Percentiles rank a stretch among this genome's conserved stretches.
These are phyloP conservation scores for Plasmopara muralis DNA, from an alignment of 352 stramenopile genomes.

Conservation along the genomic window DNA sequence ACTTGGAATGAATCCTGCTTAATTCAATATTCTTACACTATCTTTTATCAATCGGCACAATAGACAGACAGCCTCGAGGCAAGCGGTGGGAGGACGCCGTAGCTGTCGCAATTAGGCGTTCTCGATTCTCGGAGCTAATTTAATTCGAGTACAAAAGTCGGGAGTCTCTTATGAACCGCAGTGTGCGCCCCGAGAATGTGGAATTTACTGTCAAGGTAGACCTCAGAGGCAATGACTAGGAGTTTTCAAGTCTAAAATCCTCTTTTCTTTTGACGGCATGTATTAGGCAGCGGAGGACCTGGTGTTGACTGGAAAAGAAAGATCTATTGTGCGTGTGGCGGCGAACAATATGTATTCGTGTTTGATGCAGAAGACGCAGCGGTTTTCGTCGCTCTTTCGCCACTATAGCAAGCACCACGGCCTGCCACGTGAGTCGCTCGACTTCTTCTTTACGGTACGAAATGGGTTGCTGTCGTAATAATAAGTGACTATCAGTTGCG, in stretches of 20 bases:
- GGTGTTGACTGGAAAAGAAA: conserved; percentile 67
- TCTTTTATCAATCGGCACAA: not conserved
- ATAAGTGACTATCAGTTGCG: not conserved
- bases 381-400: conserved; percentile 96
- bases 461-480: not conserved
- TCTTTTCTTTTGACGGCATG: conserved; percentile 1
- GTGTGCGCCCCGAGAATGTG: conserved; percentile 88
- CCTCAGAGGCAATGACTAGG: not conserved
- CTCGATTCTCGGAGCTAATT: not conserved
- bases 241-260: not conserved
- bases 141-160: not conserved
- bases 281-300: conserved; percentile 62
- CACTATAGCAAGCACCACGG: conserved; percentile 99
- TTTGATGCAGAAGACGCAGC: conserved; percentile 97
- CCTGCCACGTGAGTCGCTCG: conserved; percentile 92
- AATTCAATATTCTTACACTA: not conserved
- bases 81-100: not conserved
- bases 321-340: conserved; percentile 75
- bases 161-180: conserved; percentile 53
- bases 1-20: not conserved
- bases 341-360: conserved; percentile 91
- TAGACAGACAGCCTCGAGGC: not conserved
- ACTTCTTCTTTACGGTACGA: conserved; percentile 95
- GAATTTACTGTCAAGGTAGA: conserved; percentile 93
- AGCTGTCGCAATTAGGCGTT: not conserved